Evolutionary conservation across 2,329 filamentous ascomycete genomes (phyloP).

Genomic region (Fusarium globosum): DNA sequence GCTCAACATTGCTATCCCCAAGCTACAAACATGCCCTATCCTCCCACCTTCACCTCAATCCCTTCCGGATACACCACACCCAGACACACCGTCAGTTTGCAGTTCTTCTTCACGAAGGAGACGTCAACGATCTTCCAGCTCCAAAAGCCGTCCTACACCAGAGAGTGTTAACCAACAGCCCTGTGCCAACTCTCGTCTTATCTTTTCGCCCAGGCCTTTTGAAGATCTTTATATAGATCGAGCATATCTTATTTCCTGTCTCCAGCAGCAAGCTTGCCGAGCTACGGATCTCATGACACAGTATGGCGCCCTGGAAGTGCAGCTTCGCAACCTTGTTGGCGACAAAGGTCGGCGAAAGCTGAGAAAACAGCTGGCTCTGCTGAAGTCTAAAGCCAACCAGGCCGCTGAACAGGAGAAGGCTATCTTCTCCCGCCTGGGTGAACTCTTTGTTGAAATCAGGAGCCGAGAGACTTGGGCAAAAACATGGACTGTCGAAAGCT

Average conservation of each 20-base stretch:
- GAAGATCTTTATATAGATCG: constrained; percentile 59
- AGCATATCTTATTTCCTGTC: constrained; percentile 56
- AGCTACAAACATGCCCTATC: constrained; percentile 4
- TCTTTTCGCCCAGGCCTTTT: constrained; percentile 54
- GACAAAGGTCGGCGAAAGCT: constrained; percentile 47
- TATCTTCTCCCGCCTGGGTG: constrained; percentile 59
- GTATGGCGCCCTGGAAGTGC: constrained; percentile 53
- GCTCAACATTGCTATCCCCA: constrained; percentile 15
- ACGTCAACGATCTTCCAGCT: constrained; percentile 28
- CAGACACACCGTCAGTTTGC: not conserved
- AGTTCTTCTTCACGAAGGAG: not conserved
- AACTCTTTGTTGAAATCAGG: constrained; percentile 62
- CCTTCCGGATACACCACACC: constrained; percentile 11
- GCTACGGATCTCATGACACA: constrained; percentile 53
- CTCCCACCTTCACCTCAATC: constrained; percentile 18
- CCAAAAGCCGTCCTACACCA: not conserved
- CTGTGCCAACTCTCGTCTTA: constrained; percentile 19
- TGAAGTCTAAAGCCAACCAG: constrained; percentile 57
- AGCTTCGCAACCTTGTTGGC: constrained; percentile 39
- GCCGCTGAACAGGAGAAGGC: constrained; percentile 59
- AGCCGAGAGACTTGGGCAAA: constrained; percentile 55
- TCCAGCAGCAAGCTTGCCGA: constrained; percentile 55
- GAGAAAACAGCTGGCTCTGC: constrained; percentile 55
- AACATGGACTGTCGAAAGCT: constrained; percentile 23
- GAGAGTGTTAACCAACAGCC: constrained; percentile 9